Percentiles rank a stretch among this genome's conserved stretches.
These are phyloP conservation scores for Tylopilus rubrobrunneus DNA, from an alignment of 768 basidiomycete species.

Conservation along the genomic window DNA sequence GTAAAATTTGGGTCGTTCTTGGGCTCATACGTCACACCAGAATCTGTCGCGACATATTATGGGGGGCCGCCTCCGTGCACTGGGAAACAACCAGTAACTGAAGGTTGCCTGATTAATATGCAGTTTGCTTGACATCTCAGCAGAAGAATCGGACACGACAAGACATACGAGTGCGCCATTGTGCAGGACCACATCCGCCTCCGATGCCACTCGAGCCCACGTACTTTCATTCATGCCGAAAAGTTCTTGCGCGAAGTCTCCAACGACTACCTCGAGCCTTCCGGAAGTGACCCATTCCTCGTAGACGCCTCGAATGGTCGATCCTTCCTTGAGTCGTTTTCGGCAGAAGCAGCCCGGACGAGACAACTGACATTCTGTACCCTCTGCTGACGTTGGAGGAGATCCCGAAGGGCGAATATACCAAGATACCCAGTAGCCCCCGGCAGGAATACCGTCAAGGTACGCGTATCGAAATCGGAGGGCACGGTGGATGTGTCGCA, in stretches of 20 bases:
- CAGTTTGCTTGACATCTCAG: neutral
- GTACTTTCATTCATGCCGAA: constrained; percentile 66
- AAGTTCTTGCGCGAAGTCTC: constrained; percentile 71
- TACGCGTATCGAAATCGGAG: constrained; percentile 46
- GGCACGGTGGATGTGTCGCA: constrained; percentile 56
- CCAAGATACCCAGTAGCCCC: constrained; percentile 98
- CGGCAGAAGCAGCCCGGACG: constrained; percentile 67
- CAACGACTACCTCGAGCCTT: constrained; percentile 73
- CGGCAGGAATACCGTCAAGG: constrained; percentile 85
- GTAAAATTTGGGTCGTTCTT: no score
- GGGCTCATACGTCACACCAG: no score
- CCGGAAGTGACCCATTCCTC: constrained; percentile 71
- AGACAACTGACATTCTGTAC: constrained; percentile 89
- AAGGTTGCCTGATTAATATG: no score
- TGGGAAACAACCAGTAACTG: no score
- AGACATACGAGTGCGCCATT: constrained; percentile 90
- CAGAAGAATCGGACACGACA: neutral
- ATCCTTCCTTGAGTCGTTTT: constrained; percentile 69
- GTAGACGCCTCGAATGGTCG: constrained; percentile 79
- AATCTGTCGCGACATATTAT: no score
- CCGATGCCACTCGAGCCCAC: constrained; percentile 66
- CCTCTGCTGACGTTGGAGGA: constrained; percentile 56
- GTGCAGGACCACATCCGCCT: constrained; percentile 84
- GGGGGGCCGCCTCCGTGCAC: no score
- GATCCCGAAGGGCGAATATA: constrained; percentile 81